phyloP scores from a whole-genome alignment of 1,284 basidiomycete genomes.

The Erythrobasidium hasegawianum region DNA sequence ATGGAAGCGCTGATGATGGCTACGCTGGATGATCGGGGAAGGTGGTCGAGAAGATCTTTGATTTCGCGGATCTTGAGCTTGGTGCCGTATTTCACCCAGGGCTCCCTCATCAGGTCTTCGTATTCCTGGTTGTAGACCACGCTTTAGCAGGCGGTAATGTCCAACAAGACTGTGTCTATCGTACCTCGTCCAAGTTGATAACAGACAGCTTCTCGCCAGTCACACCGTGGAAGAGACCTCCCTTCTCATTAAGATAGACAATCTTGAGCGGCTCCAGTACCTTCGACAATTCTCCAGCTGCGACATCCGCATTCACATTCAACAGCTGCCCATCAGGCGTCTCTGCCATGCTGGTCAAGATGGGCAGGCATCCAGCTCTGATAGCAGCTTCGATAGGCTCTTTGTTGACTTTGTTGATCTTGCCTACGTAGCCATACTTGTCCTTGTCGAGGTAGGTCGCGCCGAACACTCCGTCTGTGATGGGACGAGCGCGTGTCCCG shows the following conservation, averaged over 20 bases:
- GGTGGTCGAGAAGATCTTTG: slow-evolving; percentile 97
- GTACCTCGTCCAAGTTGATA: slow-evolving; percentile 94
- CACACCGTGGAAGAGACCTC: slow-evolving; percentile 94
- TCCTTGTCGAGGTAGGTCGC: slow-evolving; percentile 89
- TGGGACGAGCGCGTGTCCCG: slow-evolving; percentile 88
- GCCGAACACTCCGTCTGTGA: slow-evolving; percentile 91
- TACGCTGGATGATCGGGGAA: slow-evolving; percentile 95
- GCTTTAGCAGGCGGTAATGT: not conserved
- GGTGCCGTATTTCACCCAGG: slow-evolving; percentile 99
- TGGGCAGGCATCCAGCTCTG: slow-evolving; percentile 85
- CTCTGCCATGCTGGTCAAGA: slow-evolving; percentile 87
- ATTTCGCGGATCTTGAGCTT: slow-evolving; percentile 99
- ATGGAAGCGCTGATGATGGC: slow-evolving; percentile 93
- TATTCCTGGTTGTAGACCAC: slow-evolving; percentile 67
- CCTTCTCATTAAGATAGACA: slow-evolving; percentile 97
- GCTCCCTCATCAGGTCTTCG: slow-evolving; percentile 91
- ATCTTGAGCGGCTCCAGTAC: slow-evolving; percentile 98
- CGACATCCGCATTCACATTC: slow-evolving; percentile 95
- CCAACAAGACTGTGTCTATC: not conserved
- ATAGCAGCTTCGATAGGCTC: slow-evolving; percentile 91
- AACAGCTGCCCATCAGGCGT: slow-evolving; percentile 87
- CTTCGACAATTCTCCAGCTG: slow-evolving; percentile 90
- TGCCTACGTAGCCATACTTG: slow-evolving; percentile 91
- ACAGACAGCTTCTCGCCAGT: slow-evolving; percentile 90
- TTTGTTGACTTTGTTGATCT: slow-evolving; percentile 88